A percentile compares a stretch with the other conserved stretches of the same genome.
Conservation (phyloP, 106 monocot genomes). For the Apostasia ramifera region DNA sequence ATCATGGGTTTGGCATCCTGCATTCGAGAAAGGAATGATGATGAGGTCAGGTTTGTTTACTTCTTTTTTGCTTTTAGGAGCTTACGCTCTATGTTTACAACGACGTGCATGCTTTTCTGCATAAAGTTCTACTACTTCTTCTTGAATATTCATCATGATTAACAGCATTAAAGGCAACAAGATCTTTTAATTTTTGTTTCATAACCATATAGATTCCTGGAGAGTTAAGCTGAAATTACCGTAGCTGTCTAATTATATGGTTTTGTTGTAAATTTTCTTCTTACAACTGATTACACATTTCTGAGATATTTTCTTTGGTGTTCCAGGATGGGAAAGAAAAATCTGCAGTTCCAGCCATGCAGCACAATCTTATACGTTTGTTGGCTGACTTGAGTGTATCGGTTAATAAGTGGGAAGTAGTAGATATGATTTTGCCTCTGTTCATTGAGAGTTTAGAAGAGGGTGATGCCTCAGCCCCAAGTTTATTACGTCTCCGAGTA, state of each 20-base stretch:
- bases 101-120: not conserved
- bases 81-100: not conserved
- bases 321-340: conserved; percentile 87
- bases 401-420: conserved; percentile 90
- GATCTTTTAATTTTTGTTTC: not conserved
- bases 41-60: conserved; percentile 62
- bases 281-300: not conserved
- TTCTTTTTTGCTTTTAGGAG: not conserved
- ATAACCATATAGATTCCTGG: too few relatives aligned
- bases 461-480: conserved; percentile 86
- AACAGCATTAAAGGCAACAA: not conserved
- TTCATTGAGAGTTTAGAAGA: conserved; percentile 99
- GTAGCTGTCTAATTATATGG: not conserved
- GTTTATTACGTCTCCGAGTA: conserved; percentile 87
- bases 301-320: conserved; percentile 5
- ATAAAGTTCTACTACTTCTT: not conserved
- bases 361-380: conserved; percentile 74
- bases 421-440: conserved; percentile 97
- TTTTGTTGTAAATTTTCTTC: conserved; percentile 3
- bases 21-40: conserved; percentile 89
- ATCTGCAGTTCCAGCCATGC: conserved; percentile 47
- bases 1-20: conserved; percentile 94
- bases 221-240: not conserved
- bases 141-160: not conserved
- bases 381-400: conserved; percentile 80